A percentile compares a stretch with the other conserved stretches of the same genome.
These are phyloP conservation scores for Anthracocystis walkeri DNA, from an alignment of 1,284 basidiomycete genomes.

Conservation along the genomic window DNA sequence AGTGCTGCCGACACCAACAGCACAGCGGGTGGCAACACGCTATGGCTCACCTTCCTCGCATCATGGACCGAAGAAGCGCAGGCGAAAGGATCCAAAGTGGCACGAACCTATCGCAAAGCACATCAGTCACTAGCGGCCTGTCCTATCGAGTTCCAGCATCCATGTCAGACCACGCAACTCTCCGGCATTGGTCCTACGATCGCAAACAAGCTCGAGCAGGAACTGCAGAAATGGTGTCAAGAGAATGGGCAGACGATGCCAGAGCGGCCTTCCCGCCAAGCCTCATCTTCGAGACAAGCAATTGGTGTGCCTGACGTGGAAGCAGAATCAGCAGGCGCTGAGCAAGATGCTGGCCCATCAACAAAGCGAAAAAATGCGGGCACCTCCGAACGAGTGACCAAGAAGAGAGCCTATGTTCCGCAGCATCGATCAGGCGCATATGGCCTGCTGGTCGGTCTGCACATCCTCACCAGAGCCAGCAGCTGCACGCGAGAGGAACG, in stretches of 20 bases:
- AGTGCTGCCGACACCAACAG: slow-evolving; percentile 12
- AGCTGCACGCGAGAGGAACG: slow-evolving; percentile 17
- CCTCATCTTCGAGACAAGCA: slow-evolving; percentile 16
- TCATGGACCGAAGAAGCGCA: slow-evolving; percentile 60
- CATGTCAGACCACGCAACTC: slow-evolving; percentile 58
- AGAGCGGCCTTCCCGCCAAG: slow-evolving; percentile 27
- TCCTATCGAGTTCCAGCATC: slow-evolving; percentile 57
- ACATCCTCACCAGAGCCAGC: slow-evolving; percentile 28
- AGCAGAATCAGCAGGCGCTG: neutral
- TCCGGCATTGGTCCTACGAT: slow-evolving; percentile 61
- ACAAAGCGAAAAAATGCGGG: slow-evolving; percentile 21
- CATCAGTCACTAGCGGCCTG: slow-evolving; percentile 52
- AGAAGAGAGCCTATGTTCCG: slow-evolving; percentile 62
- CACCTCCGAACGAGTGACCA: slow-evolving; percentile 26
- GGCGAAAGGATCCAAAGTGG: slow-evolving; percentile 53
- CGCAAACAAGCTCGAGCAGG: slow-evolving; percentile 53
- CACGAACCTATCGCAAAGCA: slow-evolving; percentile 56
- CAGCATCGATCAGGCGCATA: slow-evolving; percentile 64
- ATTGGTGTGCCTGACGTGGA: neutral
- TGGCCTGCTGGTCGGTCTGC: slow-evolving; percentile 65
- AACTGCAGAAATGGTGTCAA: slow-evolving; percentile 58
- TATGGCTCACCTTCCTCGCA: slow-evolving; percentile 60
- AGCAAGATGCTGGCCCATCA: neutral
- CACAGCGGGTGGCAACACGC: slow-evolving; percentile 43
- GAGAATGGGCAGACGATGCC: slow-evolving; percentile 51